A percentile compares a stretch with the other conserved stretches of the same genome.
Conservation (phyloP, 306 rosid genomes). For the Prunus campanulata region DNA sequence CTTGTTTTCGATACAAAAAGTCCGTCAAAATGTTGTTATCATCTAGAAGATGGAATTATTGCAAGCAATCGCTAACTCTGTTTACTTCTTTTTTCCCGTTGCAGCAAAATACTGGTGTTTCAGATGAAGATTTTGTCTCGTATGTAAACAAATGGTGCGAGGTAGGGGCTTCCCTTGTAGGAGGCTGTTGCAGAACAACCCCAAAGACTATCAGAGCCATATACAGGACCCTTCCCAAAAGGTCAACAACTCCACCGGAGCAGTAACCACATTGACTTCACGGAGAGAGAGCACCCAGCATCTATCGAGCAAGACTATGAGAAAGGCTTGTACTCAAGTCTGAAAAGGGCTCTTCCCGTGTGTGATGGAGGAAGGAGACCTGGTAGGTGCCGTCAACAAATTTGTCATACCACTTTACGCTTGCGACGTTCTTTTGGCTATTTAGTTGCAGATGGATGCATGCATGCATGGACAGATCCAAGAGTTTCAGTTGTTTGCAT, state of each 20-base stretch:
- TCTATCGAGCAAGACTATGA: neutral
- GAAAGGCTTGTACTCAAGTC: neutral
- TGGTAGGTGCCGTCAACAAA: neutral
- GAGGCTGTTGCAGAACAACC: conserved; percentile 96
- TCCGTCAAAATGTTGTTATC: neutral
- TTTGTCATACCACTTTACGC: neutral
- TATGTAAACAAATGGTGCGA: conserved; percentile 72
- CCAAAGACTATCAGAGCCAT: conserved; percentile 82
- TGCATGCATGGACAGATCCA: neutral
- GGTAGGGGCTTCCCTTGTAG: conserved; percentile 81
- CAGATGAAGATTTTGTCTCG: conserved; percentile 71
- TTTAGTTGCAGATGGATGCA: neutral
- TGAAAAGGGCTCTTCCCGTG: neutral
- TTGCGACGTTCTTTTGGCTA: neutral
- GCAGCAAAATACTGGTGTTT: conserved; percentile 62
- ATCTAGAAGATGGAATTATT: neutral
- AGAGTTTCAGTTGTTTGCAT: neutral
- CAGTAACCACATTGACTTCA: neutral
- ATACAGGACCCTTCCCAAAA: conserved; percentile 32
- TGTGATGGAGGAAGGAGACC: neutral
- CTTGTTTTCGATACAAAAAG: neutral
- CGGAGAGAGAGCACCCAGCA: neutral
- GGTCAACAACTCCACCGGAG: conserved; percentile 4
- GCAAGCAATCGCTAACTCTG: neutral
- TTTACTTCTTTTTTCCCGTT: neutral